Percentiles rank a stretch among this genome's conserved stretches.
Conservation (phyloP, 2,329 filamentous ascomycete genomes). For the Lachnellula hyalina region DNA sequence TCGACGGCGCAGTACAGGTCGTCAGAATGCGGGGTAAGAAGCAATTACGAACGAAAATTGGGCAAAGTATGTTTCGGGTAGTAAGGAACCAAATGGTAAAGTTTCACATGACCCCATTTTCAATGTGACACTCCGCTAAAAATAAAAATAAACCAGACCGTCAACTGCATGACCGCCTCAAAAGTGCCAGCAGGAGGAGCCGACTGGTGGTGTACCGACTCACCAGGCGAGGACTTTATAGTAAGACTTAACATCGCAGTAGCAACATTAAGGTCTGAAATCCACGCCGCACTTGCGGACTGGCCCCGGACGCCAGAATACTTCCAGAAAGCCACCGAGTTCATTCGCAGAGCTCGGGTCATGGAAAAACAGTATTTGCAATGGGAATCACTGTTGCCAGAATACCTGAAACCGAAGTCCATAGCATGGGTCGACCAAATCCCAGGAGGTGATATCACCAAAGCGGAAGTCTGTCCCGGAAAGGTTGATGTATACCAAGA, state of each 20-base stretch:
- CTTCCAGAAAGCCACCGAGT: slow-evolving; percentile 44
- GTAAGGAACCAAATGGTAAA: slow-evolving; percentile 57
- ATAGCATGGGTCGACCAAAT: slow-evolving; percentile 53
- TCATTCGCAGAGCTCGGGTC: slow-evolving; percentile 47
- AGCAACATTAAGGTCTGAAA: slow-evolving; percentile 50
- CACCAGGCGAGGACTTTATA: slow-evolving; percentile 41
- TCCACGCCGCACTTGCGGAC: slow-evolving; percentile 44
- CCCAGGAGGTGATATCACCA: slow-evolving; percentile 45
- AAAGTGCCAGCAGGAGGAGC: slow-evolving; percentile 48
- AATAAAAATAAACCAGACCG: slow-evolving; percentile 51
- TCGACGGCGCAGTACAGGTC: slow-evolving; percentile 58
- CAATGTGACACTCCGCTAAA: slow-evolving; percentile 43
- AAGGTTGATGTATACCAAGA: slow-evolving; percentile 55
- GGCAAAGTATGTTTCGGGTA: slow-evolving; percentile 51
- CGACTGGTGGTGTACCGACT: slow-evolving; percentile 55
- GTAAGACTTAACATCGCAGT: slow-evolving; percentile 45
- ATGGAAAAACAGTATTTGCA: slow-evolving; percentile 47
- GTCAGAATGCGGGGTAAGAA: slow-evolving; percentile 52
- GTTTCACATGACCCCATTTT: background rate
- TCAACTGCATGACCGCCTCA: slow-evolving; percentile 50
- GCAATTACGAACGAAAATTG: slow-evolving; percentile 48
- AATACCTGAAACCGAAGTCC: slow-evolving; percentile 46
- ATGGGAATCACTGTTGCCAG: slow-evolving; percentile 48
- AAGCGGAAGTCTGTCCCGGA: slow-evolving; percentile 54
- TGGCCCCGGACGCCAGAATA: slow-evolving; percentile 44